Evolutionary conservation across 495 filamentous ascomycete species (phyloP).

Genomic region (Trichoderma asperelloides): DNA sequence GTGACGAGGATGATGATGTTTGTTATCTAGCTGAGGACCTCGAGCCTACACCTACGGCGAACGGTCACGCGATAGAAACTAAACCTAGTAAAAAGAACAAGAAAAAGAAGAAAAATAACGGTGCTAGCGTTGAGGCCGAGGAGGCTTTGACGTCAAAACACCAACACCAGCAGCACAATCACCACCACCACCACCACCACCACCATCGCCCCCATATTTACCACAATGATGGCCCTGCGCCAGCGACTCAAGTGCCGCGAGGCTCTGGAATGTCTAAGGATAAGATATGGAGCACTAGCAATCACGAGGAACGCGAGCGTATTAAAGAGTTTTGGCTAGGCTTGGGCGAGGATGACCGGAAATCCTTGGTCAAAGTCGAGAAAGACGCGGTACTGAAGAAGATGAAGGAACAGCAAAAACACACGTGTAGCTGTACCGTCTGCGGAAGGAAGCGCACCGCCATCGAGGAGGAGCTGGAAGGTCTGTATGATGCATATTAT

Average conservation of each 20-base stretch:
- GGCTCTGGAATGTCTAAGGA: constrained; percentile 52
- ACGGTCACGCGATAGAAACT: background rate
- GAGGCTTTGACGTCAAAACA: constrained; percentile 11
- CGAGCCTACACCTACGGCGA: constrained; percentile 10
- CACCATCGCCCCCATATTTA: constrained; percentile 15
- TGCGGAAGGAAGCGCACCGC: constrained; percentile 94
- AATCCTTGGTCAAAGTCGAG: constrained; percentile 92
- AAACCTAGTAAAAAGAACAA: constrained; percentile 43
- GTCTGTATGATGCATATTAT: constrained; percentile 99
- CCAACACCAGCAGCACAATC: constrained; percentile 16
- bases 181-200: constrained; percentile 16
- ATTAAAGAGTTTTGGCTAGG: constrained; percentile 99
- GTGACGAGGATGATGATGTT: constrained; percentile 19
- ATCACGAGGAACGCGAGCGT: constrained; percentile 84
- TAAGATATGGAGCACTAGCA: constrained; percentile 95
- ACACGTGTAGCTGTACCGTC: constrained; percentile 95
- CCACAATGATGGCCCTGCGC: constrained; percentile 14
- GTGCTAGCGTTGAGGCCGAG: constrained; percentile 14
- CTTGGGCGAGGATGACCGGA: constrained; percentile 87
- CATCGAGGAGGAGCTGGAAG: constrained; percentile 97
- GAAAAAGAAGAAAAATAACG: constrained; percentile 57
- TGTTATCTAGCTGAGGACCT: constrained; percentile 4
- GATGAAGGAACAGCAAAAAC: constrained; percentile 99
- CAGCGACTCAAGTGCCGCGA: constrained; percentile 25
- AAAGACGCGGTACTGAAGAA: constrained; percentile 97